phyloP scores from a whole-genome alignment of 805 yeast species.

The Diddensiella transvaalensis region DNA sequence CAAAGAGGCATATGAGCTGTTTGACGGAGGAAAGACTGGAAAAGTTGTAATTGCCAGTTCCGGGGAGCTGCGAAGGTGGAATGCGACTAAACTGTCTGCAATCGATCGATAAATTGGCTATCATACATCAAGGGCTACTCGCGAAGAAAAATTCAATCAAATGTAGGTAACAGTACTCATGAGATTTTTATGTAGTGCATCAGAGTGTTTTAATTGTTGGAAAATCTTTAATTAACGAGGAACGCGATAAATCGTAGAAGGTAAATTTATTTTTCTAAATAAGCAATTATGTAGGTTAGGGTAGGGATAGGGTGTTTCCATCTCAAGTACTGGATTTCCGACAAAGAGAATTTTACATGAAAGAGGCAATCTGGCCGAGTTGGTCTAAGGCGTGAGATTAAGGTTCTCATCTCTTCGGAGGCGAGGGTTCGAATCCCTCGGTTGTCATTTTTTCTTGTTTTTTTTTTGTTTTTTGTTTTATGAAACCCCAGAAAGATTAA shows the following conservation, averaged over 20 bases:
- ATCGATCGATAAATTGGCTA: no score
- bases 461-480: background rate
- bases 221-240: no score
- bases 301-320: no score
- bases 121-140: no score
- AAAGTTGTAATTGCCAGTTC: slow-evolving; percentile 13
- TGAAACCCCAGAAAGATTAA: background rate
- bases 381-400: slow-evolving; percentile 49
- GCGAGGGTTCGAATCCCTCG: slow-evolving; percentile 87
- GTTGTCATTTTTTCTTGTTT: slow-evolving; percentile 50
- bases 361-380: slow-evolving; percentile 19
- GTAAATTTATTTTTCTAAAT: no score
- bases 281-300: no score
- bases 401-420: slow-evolving; percentile 68
- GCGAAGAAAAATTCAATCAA: no score
- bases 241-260: no score
- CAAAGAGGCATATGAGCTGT: slow-evolving; percentile 11
- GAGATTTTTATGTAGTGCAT: no score
- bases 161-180: no score
- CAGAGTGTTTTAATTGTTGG: no score
- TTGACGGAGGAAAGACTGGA: slow-evolving; percentile 16
- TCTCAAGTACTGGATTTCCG: no score
- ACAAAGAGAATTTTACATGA: background rate
- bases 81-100: background rate
- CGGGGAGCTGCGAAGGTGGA: background rate